These are phyloP conservation scores for Geotrichum fermentans DNA, from an alignment of 1,139 yeast species.

Conservation along the genomic window DNA sequence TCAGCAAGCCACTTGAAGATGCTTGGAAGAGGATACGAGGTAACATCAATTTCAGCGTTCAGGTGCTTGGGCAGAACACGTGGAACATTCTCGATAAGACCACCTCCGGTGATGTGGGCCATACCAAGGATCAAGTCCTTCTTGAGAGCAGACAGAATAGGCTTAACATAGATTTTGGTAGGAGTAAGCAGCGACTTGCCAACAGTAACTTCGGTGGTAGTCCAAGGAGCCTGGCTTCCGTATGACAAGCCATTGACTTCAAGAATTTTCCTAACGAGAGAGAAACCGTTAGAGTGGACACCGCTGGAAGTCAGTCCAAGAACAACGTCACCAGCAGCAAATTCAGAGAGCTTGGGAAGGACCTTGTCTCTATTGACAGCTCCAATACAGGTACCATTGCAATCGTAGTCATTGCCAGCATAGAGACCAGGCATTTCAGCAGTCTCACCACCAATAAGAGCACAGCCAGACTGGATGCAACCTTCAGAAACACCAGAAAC, in stretches of 20 bases:
- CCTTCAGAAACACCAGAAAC: slow-evolving; percentile 96
- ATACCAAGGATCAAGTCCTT: slow-evolving; percentile 72
- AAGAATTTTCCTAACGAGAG: slow-evolving; percentile 90
- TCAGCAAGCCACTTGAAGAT: slow-evolving; percentile 93
- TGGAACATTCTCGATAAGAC: slow-evolving; percentile 92
- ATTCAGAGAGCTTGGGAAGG: slow-evolving; percentile 61
- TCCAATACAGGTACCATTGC: slow-evolving; percentile 97
- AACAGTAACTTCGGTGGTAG: slow-evolving; percentile 55
- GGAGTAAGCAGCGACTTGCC: slow-evolving; percentile 88
- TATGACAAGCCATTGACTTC: slow-evolving; percentile 67
- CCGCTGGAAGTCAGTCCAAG: slow-evolving; percentile 90
- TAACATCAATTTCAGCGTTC: slow-evolving; percentile 76
- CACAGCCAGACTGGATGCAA: slow-evolving; percentile 92
- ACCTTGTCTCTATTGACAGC: slow-evolving; percentile 82
- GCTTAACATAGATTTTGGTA: slow-evolving; percentile 91
- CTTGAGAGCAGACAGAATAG: slow-evolving; percentile 68
- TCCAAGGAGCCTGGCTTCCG: slow-evolving; percentile 83
- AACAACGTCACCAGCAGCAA: slow-evolving; percentile 75
- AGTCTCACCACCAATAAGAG: slow-evolving; percentile 97
- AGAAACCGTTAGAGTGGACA: slow-evolving; percentile 93
- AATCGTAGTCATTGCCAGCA: slow-evolving; percentile 90
- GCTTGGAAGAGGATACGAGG: slow-evolving; percentile 75
- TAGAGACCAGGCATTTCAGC: slow-evolving; percentile 99
- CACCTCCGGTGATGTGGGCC: slow-evolving; percentile 98
- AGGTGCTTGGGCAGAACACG: slow-evolving; percentile 81